These are phyloP conservation scores for Melaleuca alternifolia DNA, from an alignment of 345 rosid genomes.

Conservation along the genomic window DNA sequence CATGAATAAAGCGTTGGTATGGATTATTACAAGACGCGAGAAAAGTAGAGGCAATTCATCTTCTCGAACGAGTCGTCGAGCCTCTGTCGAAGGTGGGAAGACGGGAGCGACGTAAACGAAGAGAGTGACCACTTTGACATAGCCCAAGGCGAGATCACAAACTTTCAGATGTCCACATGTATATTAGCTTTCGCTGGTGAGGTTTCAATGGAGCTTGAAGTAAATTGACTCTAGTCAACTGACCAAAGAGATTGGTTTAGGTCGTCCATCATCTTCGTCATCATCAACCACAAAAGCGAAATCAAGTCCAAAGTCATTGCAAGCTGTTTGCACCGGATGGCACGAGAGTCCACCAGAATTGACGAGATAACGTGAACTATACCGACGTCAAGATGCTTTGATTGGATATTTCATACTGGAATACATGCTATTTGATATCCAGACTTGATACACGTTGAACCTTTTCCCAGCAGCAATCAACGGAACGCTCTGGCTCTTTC, in stretches of 20 bases:
- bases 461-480: neutral
- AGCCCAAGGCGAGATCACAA: neutral
- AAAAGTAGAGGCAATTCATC: neutral
- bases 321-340: neutral
- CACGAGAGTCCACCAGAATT: neutral
- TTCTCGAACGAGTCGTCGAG: neutral
- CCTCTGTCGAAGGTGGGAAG: neutral
- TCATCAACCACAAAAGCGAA: neutral
- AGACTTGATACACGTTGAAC: neutral
- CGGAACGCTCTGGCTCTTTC: neutral
- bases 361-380: neutral
- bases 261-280: neutral
- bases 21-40: neutral
- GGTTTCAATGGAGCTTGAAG: neutral
- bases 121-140: neutral
- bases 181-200: neutral
- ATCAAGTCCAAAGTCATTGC: neutral
- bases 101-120: neutral
- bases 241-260: neutral
- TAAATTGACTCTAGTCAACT: neutral
- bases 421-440: neutral
- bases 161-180: neutral
- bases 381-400: neutral
- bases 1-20: too few relatives aligned
- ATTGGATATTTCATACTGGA: neutral